Percentiles rank a stretch among this genome's conserved stretches.
Conservation (phyloP, 139 green algal genomes). For the Coelastrella sp. region DNA sequence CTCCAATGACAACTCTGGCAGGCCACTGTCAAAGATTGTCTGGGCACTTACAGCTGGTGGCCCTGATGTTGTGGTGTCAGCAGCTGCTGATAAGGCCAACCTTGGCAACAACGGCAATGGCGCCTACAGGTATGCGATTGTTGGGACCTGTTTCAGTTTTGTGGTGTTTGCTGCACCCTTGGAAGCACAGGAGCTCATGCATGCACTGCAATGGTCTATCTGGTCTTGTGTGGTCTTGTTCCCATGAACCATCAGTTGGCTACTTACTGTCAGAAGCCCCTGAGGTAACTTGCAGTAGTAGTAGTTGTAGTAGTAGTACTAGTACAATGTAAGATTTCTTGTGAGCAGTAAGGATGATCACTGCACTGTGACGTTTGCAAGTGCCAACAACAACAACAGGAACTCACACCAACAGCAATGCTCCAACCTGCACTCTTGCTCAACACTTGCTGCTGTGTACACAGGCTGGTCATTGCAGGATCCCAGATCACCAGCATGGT, state of each 20-base stretch:
- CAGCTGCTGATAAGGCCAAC: constrained; percentile 16
- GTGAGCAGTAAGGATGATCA: no score
- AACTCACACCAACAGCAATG: background rate
- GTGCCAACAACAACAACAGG: background rate
- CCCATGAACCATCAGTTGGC: no score
- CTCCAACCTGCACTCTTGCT: background rate
- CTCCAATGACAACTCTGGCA: background rate
- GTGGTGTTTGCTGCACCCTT: background rate
- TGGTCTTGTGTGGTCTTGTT: no score
- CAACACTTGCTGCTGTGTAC: background rate
- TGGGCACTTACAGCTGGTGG: background rate
- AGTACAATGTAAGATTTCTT: no score
- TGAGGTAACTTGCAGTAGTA: no score
- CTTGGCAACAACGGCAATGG: background rate
- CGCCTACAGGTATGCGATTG: background rate
- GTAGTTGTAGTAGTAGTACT: no score
- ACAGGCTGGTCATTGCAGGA: background rate
- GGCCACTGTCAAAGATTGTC: background rate
- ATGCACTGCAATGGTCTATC: no score
- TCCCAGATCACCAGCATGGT: background rate
- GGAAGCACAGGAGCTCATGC: background rate
- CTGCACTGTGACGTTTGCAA: background rate
- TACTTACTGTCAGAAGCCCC: no score
- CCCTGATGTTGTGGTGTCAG: background rate
- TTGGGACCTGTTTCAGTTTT: background rate